A percentile compares a stretch with the other conserved stretches of the same genome.
phyloP scores from a whole-genome alignment of 306 rosid species.

The Albizia julibrissin region DNA sequence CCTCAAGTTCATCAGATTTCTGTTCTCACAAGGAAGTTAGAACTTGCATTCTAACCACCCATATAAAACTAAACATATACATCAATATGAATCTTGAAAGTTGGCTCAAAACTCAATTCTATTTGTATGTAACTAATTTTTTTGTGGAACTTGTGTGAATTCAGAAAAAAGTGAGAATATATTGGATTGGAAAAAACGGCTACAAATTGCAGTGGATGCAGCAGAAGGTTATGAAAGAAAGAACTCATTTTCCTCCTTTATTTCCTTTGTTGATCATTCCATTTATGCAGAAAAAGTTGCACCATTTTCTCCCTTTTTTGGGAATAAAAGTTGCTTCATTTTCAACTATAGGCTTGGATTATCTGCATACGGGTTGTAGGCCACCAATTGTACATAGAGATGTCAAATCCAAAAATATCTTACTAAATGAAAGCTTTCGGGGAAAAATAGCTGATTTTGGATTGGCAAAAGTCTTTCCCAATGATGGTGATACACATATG shows the following conservation, averaged over 20 bases:
- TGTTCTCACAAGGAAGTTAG: not conserved
- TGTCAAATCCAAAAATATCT: slow-evolving; percentile 49
- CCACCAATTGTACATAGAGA: slow-evolving; percentile 61
- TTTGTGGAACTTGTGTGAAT: slow-evolving; percentile 15
- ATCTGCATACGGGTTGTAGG: slow-evolving; percentile 37
- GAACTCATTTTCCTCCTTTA: not conserved
- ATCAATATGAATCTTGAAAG: slow-evolving; percentile 2
- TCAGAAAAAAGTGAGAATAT: slow-evolving; percentile 40
- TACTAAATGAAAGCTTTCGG: slow-evolving; percentile 20
- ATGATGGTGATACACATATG: slow-evolving; percentile 30
- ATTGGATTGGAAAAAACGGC: slow-evolving; percentile 60
- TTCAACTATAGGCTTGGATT: slow-evolving; percentile 52
- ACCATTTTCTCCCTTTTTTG: not conserved
- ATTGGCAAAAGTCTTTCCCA: slow-evolving; percentile 32
- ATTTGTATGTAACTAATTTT: not conserved
- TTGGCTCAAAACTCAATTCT: no score
- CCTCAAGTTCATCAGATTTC: not conserved
- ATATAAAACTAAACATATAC: not conserved
- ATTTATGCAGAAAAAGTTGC: not conserved
- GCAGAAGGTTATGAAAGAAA: slow-evolving; percentile 50
- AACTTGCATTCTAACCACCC: not conserved
- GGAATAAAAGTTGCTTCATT: slow-evolving; percentile 1
- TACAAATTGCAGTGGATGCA: slow-evolving; percentile 56
- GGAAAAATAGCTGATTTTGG: slow-evolving; percentile 49
- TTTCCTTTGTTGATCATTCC: not conserved